These are phyloP conservation scores for Oryza australiensis DNA, from an alignment of 176 grass and related monocot genomes.

Conservation along the genomic window DNA sequence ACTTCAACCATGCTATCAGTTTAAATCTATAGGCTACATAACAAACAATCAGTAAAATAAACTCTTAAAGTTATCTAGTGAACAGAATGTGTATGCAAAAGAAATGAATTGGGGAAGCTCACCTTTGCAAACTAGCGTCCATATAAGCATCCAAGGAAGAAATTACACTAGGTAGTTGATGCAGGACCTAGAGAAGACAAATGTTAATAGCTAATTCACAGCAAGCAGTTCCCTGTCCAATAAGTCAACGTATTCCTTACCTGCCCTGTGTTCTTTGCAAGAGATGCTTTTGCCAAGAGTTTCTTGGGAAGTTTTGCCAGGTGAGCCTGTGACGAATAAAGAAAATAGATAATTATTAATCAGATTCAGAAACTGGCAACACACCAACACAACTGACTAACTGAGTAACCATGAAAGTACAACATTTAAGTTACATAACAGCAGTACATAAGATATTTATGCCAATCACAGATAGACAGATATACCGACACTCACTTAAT, in stretches of 20 bases:
- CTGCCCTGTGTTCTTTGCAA: slow-evolving; percentile 72
- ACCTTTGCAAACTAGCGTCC: slow-evolving; percentile 89
- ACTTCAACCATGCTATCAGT: background rate
- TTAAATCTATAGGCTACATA: background rate
- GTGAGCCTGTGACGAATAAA: slow-evolving; percentile 49
- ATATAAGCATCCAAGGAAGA: slow-evolving; percentile 90
- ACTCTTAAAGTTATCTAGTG: background rate
- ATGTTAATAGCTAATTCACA: slow-evolving; percentile 7
- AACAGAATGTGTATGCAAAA: slow-evolving; percentile 6
- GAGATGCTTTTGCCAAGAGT: slow-evolving; percentile 71
- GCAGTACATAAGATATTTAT: background rate
- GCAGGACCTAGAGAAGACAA: slow-evolving; percentile 37
- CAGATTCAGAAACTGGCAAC: background rate
- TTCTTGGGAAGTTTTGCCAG: slow-evolving; percentile 82
- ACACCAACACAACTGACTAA: background rate
- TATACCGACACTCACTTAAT: background rate
- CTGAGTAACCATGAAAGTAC: background rate
- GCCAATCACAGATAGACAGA: background rate
- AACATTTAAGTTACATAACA: background rate
- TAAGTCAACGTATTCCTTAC: slow-evolving; percentile 42
- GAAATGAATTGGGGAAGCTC: background rate
- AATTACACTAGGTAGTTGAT: slow-evolving; percentile 79
- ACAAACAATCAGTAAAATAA: slow-evolving; percentile 4
- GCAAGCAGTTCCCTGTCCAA: background rate
- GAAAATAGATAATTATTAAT: slow-evolving; percentile 13